These are phyloP conservation scores for Globisporangium spinosum DNA, from an alignment of 352 stramenopile genomes.

Conservation along the genomic window DNA sequence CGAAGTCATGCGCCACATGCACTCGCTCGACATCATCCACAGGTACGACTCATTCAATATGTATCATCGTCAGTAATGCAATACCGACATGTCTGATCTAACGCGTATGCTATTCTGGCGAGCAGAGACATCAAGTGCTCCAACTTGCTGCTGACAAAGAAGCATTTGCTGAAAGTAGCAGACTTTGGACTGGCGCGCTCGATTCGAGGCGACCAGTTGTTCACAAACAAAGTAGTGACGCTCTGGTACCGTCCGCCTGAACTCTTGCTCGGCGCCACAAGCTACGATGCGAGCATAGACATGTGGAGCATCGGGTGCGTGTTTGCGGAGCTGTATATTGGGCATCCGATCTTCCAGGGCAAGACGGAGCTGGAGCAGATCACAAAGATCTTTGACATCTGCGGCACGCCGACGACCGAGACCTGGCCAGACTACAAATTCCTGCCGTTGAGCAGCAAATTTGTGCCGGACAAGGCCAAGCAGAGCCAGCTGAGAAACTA, in stretches of 20 bases:
- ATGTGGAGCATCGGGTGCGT: conserved; percentile 94
- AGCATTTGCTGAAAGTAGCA: conserved; percentile 80
- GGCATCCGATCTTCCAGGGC: conserved; percentile 81
- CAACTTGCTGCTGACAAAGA: conserved; percentile 77
- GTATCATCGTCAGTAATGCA: neutral
- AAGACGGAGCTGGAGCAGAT: conserved; percentile 89
- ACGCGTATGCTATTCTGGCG: neutral
- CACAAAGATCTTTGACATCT: conserved; percentile 87
- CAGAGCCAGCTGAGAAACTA: conserved; percentile 63
- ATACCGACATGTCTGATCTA: neutral
- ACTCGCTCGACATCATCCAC: conserved; percentile 86
- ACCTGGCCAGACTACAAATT: conserved; percentile 88
- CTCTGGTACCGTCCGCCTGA: conserved; percentile 94
- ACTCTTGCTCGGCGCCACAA: conserved; percentile 91
- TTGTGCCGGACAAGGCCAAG: conserved; percentile 78
- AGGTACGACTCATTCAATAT: conserved; percentile 29
- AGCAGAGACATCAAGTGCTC: conserved; percentile 92
- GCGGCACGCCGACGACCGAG: conserved; percentile 74
- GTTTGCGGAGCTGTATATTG: conserved; percentile 85
- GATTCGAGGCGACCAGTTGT: conserved; percentile 79
- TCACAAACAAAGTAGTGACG: conserved; percentile 96
- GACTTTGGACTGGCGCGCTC: conserved; percentile 86
- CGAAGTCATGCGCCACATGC: conserved; percentile 87
- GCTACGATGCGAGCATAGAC: conserved; percentile 92
- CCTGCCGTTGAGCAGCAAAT: conserved; percentile 74